Conservation (phyloP, 2,329 filamentous ascomycete genomes). For the Geosmithia flava region DNA sequence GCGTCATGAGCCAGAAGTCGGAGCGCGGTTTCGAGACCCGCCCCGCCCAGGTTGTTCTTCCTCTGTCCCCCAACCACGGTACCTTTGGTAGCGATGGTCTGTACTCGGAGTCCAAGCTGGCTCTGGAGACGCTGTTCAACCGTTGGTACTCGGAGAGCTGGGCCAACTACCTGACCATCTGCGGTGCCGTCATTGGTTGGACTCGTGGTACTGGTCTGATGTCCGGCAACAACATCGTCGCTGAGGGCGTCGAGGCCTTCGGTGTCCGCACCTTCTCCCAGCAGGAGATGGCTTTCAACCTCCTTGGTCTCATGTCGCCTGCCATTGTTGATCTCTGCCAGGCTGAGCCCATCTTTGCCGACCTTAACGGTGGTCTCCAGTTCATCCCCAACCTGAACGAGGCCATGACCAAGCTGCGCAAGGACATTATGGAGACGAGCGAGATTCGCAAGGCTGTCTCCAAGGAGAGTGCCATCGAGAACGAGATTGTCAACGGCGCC, state of each 20-base stretch:
- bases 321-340: constrained; percentile 93
- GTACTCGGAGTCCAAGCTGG: constrained; percentile 97
- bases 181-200: constrained; percentile 97
- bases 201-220: constrained; percentile 97
- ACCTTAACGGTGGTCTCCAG: constrained; percentile 93
- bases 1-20: constrained; percentile 82
- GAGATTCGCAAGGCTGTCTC: constrained; percentile 88
- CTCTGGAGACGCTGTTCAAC: constrained; percentile 94
- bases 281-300: constrained; percentile 98
- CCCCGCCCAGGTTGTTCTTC: constrained; percentile 90
- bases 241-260: constrained; percentile 90
- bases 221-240: constrained; percentile 95
- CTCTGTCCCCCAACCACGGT: constrained; percentile 93
- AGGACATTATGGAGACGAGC: constrained; percentile 89
- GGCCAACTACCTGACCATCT: constrained; percentile 96
- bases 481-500: constrained; percentile 93
- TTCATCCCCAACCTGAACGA: constrained; percentile 95
- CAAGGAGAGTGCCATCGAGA: constrained; percentile 92
- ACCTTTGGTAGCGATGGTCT: constrained; percentile 97
- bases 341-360: constrained; percentile 87
- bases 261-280: constrained; percentile 98
- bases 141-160: constrained; percentile 97
- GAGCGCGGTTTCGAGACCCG: constrained; percentile 84
- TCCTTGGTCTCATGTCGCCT: constrained; percentile 91
- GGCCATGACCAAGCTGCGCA: constrained; percentile 84